Evolutionary conservation across 768 basidiomycete species (phyloP).

Genomic region (Sarcomyxa edulis): DNA sequence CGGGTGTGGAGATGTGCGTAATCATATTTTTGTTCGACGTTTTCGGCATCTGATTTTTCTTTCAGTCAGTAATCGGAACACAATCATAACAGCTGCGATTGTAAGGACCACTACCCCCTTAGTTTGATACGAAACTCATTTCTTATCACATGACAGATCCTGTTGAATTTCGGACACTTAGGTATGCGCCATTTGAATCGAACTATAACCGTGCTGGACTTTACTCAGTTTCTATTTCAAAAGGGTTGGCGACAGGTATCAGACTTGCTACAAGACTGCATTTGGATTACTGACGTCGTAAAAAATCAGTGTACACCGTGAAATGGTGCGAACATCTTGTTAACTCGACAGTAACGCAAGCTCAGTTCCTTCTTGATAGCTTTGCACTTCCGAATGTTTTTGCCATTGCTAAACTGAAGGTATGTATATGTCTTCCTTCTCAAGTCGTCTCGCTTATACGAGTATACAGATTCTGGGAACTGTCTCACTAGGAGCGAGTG

Average conservation of each 20-base stretch:
- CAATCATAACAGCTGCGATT: conserved; percentile 45
- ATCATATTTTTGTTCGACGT: background rate
- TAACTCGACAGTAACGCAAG: background rate
- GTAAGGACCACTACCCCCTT: conserved; percentile 27
- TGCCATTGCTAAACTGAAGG: conserved; percentile 39
- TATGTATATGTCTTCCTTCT: conserved; percentile 17
- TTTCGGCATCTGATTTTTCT: background rate
- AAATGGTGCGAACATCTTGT: conserved; percentile 19
- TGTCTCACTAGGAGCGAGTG: conserved; percentile 46
- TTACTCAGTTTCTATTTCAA: too few species aligned
- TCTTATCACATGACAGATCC: conserved; percentile 25
- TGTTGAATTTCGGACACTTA: conserved; percentile 45
- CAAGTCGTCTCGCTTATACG: background rate
- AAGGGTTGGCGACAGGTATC: too few species aligned
- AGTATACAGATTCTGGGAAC: conserved; percentile 40
- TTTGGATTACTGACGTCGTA: too few species aligned
- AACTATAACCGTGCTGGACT: too few species aligned
- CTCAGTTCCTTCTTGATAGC: conserved; percentile 16
- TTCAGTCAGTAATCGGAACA: conserved; percentile 54
- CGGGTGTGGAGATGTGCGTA: conserved; percentile 62
- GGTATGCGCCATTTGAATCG: conserved; percentile 22
- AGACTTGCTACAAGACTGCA: too few species aligned
- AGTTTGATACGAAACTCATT: conserved; percentile 2
- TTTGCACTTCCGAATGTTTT: conserved; percentile 37
- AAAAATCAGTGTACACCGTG: conserved; percentile 36